Evolutionary conservation across 2,329 filamentous ascomycete species (phyloP).

Genomic region (Aspergillus hiratsukae): DNA sequence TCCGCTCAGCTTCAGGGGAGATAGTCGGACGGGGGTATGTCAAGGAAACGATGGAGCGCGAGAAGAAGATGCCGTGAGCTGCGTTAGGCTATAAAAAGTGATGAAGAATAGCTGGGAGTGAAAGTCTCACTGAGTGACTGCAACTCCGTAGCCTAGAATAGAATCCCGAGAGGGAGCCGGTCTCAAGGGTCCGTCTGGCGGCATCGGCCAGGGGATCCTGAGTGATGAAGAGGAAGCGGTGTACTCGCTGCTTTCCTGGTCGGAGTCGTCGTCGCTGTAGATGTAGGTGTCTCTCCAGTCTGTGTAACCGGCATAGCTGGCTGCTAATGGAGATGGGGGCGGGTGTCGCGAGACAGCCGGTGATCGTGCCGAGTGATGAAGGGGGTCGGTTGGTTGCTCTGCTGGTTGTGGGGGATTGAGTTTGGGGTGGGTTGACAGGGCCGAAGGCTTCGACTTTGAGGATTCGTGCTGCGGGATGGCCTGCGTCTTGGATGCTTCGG

Average conservation of each 20-base stretch:
- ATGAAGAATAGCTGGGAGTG: not conserved
- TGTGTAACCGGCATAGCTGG: conserved; percentile 7
- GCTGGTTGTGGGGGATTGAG: not conserved
- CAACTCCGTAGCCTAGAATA: not conserved
- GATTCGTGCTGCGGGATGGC: not conserved
- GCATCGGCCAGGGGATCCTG: conserved; percentile 3
- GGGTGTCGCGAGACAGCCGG: not conserved
- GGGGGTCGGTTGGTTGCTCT: not conserved
- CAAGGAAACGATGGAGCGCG: not conserved
- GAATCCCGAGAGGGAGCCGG: conserved; percentile 8
- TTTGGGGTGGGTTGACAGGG: not conserved
- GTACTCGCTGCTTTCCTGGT: conserved; percentile 9
- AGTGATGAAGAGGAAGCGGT: conserved; percentile 1
- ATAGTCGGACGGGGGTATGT: not conserved
- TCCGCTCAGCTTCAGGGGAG: not conserved
- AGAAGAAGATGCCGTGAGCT: not conserved
- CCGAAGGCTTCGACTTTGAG: not conserved
- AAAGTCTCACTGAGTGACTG: not conserved
- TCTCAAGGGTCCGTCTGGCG: conserved; percentile 8
- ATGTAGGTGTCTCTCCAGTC: conserved; percentile 4
- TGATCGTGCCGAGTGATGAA: not conserved
- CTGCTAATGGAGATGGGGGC: conserved; percentile 6
- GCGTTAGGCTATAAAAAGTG: not conserved
- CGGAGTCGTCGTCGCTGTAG: conserved; percentile 13
- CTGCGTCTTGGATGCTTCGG: not conserved